A percentile compares a stretch with the other conserved stretches of the same genome.
Conservation (phyloP, 164 flowering plant genomes). For the Taxillus chinensis region DNA sequence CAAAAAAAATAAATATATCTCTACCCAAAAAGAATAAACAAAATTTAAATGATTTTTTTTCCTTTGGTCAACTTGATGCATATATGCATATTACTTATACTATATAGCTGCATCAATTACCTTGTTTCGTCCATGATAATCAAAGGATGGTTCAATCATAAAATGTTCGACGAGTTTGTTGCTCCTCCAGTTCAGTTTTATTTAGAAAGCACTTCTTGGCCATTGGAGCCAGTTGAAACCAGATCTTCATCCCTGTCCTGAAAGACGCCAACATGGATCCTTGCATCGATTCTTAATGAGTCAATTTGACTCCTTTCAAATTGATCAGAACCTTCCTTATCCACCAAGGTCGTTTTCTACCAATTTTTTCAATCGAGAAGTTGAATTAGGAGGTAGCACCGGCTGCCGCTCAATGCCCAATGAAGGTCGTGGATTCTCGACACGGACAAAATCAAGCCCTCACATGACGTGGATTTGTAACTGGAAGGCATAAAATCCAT, state of each 20-base stretch:
- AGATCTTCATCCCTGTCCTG: too few species aligned
- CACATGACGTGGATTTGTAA: not conserved
- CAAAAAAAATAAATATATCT: too few species aligned
- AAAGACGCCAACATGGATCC: slow-evolving; percentile 10
- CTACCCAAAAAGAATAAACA: too few species aligned
- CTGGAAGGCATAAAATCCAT: slow-evolving; percentile 2
- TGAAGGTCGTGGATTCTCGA: slow-evolving; percentile 4
- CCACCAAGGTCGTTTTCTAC: not conserved
- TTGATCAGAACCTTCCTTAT: slow-evolving; percentile 4
- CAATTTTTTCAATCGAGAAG: too few species aligned
- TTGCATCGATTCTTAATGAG: slow-evolving; percentile 3
- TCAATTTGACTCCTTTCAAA: slow-evolving; percentile 8
- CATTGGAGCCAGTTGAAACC: slow-evolving; percentile 8
- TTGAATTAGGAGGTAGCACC: not conserved
- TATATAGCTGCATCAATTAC: too few species aligned
- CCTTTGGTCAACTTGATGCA: too few species aligned
- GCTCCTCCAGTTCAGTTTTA: slow-evolving; percentile 15
- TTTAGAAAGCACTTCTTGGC: slow-evolving; percentile 14
- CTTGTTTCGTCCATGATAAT: slow-evolving; percentile 17
- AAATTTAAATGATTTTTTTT: not conserved
- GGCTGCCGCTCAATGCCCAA: slow-evolving; percentile 6
- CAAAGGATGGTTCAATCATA: slow-evolving; percentile 12
- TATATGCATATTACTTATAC: too few species aligned
- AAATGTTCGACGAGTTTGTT: slow-evolving; percentile 11
- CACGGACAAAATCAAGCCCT: too few species aligned